Percentiles rank a stretch among this genome's conserved stretches.
Evolutionary conservation across 2,329 filamentous ascomycete genomes (phyloP).

Genomic region (Fusarium staphyleae): DNA sequence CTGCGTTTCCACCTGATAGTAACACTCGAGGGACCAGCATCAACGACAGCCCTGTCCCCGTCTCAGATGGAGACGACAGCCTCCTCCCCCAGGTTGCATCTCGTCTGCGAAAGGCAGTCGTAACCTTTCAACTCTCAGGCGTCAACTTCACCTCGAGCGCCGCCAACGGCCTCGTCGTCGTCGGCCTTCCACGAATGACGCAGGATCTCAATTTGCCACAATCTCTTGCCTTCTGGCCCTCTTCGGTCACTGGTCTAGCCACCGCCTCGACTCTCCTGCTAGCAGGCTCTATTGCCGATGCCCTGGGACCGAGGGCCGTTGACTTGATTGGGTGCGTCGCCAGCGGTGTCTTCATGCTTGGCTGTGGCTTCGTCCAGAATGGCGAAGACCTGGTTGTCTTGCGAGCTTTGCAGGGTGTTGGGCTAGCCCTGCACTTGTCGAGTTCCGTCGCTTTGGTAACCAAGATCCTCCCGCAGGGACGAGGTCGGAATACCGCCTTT

Average conservation of each 20-base stretch:
- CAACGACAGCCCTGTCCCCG: not conserved
- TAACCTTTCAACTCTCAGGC: slow-evolving; percentile 37
- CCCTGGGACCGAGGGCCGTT: slow-evolving; percentile 45
- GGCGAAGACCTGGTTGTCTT: slow-evolving; percentile 48
- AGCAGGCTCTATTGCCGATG: slow-evolving; percentile 50
- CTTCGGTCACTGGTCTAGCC: slow-evolving; percentile 47
- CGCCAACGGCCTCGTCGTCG: slow-evolving; percentile 45
- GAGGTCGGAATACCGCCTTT: slow-evolving; percentile 51
- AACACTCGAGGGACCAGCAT: not conserved
- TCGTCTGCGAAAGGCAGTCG: slow-evolving; percentile 27
- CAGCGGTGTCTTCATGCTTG: slow-evolving; percentile 44
- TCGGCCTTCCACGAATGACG: slow-evolving; percentile 52
- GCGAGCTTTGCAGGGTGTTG: slow-evolving; percentile 51
- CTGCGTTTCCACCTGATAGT: not conserved
- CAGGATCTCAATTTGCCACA: slow-evolving; percentile 44
- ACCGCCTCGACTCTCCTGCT: slow-evolving; percentile 49
- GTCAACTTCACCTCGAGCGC: slow-evolving; percentile 38
- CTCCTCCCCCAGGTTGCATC: slow-evolving; percentile 2
- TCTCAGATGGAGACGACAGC: not conserved
- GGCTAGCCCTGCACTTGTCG: slow-evolving; percentile 46
- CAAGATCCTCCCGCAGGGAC: slow-evolving; percentile 41
- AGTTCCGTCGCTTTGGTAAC: slow-evolving; percentile 48
- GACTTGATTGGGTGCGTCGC: slow-evolving; percentile 46
- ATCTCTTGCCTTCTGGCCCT: slow-evolving; percentile 50
- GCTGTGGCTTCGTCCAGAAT: slow-evolving; percentile 40